Base-by-base conservation (phyloP, 2,329 filamentous ascomycete species). In the Phyllosticta ampelicida region DNA sequence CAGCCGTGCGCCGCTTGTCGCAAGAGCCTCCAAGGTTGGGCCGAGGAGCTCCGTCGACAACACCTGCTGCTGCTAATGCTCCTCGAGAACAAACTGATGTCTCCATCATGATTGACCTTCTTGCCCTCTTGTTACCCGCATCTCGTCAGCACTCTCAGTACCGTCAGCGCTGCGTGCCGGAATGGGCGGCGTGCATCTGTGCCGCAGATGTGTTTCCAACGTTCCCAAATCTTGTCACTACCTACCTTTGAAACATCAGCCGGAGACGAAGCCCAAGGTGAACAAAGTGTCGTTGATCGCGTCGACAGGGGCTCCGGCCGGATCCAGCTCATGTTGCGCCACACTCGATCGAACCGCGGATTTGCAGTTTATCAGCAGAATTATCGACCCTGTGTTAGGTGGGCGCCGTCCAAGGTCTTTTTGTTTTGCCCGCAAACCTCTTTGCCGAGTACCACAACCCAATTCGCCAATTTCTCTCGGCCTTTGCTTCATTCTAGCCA, bases 231-330 rank as follows among this genome's bases (percentile, higher is more conserved):
- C 36, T n/a, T 44, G 36, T 44, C 36, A 44, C 36, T 44, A 44
- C 36, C 36, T 44, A n/a, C 36, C 36, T 4, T n/a, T 44, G 36
- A 44, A 44, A 44, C 36, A 44, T 44, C 36, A 53, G 55, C 55
- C 50, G 55, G 50, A 57, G 50, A 57, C 36, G 20, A 28, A 29
- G 55, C 55, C 55, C 20, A 56, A 56, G 55, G 52, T 13, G 55
- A 56, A 26, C 29, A 56, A 56, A 19, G 16, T 48, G 55, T 30
- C 50, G 55, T 53, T 57, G 55, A 57, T 57, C 48, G 8, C 21
- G 36, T n/a, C 36, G n/a, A n/a, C 36, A 16, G n/a, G 36, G 36
- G 36, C 5, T n/a, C 13, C 36, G 1, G 2, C 13, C 13, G 36
- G 13, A 44, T n/a, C 11, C 36, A 44, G 36, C 36, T 44, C 36